Conservation (phyloP, 345 rosid species). For the Microthlaspi erraticum region DNA sequence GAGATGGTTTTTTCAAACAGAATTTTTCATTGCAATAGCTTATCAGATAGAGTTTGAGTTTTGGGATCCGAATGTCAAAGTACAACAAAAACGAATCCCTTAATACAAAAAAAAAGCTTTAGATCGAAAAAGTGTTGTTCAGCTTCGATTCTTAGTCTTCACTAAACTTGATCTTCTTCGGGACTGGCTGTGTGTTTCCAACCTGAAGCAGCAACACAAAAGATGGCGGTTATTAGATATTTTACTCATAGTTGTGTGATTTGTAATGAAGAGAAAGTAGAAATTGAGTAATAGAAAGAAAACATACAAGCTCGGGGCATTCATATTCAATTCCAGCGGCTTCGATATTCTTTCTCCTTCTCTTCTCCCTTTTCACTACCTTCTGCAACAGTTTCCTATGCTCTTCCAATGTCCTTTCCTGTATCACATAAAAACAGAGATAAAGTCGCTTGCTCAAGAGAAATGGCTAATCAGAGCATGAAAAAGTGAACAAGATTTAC, state of each 20-base stretch:
- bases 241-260: neutral
- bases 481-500: constrained; percentile 39
- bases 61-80: constrained; percentile 1
- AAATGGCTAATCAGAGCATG: neutral
- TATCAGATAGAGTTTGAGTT: constrained; percentile 10
- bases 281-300: neutral
- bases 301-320: constrained; percentile 89
- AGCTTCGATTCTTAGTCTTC: constrained; percentile 50
- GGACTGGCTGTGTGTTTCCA: constrained; percentile 57
- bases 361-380: constrained; percentile 68
- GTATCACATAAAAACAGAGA: constrained; percentile 22
- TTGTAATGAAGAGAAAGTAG: neutral
- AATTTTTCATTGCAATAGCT: constrained; percentile 25
- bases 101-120: constrained; percentile 15
- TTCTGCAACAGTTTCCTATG: constrained; percentile 72
- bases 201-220: constrained; percentile 53
- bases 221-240: neutral
- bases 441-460: neutral
- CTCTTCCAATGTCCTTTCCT: constrained; percentile 92
- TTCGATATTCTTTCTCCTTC: constrained; percentile 67
- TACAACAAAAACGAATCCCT: constrained; percentile 27
- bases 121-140: constrained; percentile 8
- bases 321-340: constrained; percentile 86
- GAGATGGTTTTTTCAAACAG: constrained; percentile 23
- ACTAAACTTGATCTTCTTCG: constrained; percentile 81